A percentile compares a stretch with the other conserved stretches of the same genome.
These are phyloP conservation scores for Brassica rapa DNA, from an alignment of 345 rosid genomes.

Conservation along the genomic window DNA sequence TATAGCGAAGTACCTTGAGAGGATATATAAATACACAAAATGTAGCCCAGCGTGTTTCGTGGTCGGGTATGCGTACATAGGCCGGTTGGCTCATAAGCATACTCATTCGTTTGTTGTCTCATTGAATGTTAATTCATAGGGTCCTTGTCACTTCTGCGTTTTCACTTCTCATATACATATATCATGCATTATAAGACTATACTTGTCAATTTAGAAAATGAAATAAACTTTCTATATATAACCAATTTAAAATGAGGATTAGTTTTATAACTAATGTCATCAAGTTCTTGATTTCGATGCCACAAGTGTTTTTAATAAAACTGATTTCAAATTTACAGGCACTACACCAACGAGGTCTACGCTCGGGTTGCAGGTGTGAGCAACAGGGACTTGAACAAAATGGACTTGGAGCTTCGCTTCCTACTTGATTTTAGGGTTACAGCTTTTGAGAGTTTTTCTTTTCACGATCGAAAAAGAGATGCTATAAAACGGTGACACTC, in stretches of 20 bases:
- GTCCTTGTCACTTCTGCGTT: constrained; percentile 77
- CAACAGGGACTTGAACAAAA: constrained; percentile 70
- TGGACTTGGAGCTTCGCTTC: constrained; percentile 74
- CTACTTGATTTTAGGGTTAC: constrained; percentile 66
- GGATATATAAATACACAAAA: constrained; percentile 76
- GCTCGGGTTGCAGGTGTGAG: constrained; percentile 86
- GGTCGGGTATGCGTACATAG: constrained; percentile 72
- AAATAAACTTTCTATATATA: neutral
- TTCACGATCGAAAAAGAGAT: constrained; percentile 66
- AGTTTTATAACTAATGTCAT: neutral
- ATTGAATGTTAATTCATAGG: constrained; percentile 63
- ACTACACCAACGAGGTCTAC: constrained; percentile 73
- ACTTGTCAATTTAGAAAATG: neutral
- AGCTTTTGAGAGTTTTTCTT: constrained; percentile 70
- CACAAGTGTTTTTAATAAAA: neutral
- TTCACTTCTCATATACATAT: constrained; percentile 1
- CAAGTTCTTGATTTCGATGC: neutral
- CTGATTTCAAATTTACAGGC: constrained; percentile 42
- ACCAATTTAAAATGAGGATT: neutral
- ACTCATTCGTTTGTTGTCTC: constrained; percentile 73
- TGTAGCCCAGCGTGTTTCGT: constrained; percentile 90
- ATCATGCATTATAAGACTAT: neutral
- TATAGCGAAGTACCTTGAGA: constrained; percentile 74
- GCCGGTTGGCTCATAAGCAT: constrained; percentile 65
- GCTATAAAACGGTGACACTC: constrained; percentile 35